Base-by-base conservation (phyloP, 345 rosid species). In the Kernera saxatilis region DNA sequence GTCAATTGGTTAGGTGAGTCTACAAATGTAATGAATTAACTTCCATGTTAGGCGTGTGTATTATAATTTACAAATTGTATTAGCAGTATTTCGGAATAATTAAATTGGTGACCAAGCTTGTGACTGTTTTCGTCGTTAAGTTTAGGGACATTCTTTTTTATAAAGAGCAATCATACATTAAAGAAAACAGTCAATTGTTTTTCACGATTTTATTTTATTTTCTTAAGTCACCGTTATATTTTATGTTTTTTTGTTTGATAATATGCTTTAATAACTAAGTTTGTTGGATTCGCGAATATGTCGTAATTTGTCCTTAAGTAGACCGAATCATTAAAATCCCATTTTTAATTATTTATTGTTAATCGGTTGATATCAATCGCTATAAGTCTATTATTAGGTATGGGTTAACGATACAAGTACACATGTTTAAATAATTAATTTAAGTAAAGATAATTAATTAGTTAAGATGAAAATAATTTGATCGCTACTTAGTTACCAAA, bases 1-100 rank as follows among this genome's bases (percentile, higher is more conserved):
- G 71, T 65, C 79, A 66, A 80, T 12, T 71, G 36, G 39, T 70
- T 62, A 3, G 54, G 77, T 8, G 48, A 37, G 26, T 55, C 44
- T 33, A 74, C 39, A 32, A 50, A 41, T 49, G n/a, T 52, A 27
- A 46, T 44, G 37, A 59, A 46, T 44, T 48, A 59, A 12, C 15
- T 40, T 30, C 48, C 70, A 69, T 30, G 46, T 55, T 70, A 12
- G 27, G 14, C 6, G 50, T 39, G 46, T 71, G 61, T 74, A 37
- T 76, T 73, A 33, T 61, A 21, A 44, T 56, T 35, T 3, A 12
- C 4, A 48, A 18, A 12, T 37, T 22, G 11, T 37, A 9, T 70
- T 10, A 14, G 13, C n/a, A 49, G 3, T 21, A 21, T 51, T 7
- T 41, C 23, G 43, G 52, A 33, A 14, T 51, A 17, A 27, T 52